A percentile compares a stretch with the other conserved stretches of the same genome.
Conservation (phyloP, 768 basidiomycete genomes). For the Boletus subcaerulescens region DNA sequence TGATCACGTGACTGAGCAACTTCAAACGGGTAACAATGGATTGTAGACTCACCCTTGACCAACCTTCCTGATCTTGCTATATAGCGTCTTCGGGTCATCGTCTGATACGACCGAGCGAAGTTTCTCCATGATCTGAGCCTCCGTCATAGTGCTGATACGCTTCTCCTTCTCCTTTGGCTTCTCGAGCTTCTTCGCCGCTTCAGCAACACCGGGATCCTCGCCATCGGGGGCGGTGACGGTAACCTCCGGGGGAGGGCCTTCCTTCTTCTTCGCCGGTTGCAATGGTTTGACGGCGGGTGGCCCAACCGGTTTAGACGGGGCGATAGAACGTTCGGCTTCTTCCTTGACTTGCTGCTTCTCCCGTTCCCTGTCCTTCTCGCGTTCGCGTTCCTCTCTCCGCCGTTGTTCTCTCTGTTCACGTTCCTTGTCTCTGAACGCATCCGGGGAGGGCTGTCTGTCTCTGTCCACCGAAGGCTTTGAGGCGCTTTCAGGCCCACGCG, state of each 20-base stretch:
- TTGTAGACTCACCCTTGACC: slow-evolving; percentile 82
- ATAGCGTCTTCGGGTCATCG: slow-evolving; percentile 85
- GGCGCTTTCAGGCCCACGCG: slow-evolving; percentile 41
- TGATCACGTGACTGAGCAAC: slow-evolving; percentile 32
- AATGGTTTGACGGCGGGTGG: slow-evolving; percentile 71
- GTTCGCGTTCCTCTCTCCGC: slow-evolving; percentile 36
- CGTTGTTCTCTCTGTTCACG: slow-evolving; percentile 38
- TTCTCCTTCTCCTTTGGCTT: slow-evolving; percentile 53
- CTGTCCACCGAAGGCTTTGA: slow-evolving; percentile 32
- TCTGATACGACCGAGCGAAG: slow-evolving; percentile 81
- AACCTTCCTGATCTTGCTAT: slow-evolving; percentile 98
- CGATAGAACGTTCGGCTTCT: slow-evolving; percentile 27
- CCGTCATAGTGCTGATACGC: slow-evolving; percentile 94
- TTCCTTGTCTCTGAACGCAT: slow-evolving; percentile 35
- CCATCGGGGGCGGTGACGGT: slow-evolving; percentile 51
- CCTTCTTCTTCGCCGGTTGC: slow-evolving; percentile 67
- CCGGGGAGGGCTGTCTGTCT: slow-evolving; percentile 41
- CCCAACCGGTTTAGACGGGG: slow-evolving; percentile 10
- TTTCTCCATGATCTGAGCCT: slow-evolving; percentile 98
- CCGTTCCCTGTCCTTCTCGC: slow-evolving; percentile 30
- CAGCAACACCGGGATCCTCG: slow-evolving; percentile 51
- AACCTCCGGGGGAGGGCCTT: slow-evolving; percentile 35
- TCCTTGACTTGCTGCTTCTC: slow-evolving; percentile 28
- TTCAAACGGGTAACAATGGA: not conserved
- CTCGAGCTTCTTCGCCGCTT: slow-evolving; percentile 69